phyloP scores from a whole-genome alignment of 2,329 filamentous ascomycete species.

The Fusarium abutilonis region DNA sequence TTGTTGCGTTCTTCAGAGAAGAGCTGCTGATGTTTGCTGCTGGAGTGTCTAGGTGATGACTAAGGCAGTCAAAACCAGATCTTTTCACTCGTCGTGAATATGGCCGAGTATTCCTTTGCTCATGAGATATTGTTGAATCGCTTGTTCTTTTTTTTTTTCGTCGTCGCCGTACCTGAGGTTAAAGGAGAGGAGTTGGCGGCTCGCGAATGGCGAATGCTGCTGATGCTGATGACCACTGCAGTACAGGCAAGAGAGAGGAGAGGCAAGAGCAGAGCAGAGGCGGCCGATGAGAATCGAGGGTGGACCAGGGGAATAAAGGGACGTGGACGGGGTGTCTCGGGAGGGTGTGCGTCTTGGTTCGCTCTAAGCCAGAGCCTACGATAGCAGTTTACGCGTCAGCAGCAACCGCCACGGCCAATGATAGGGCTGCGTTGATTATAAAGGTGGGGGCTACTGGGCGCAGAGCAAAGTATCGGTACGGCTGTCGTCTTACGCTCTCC shows the following conservation, averaged over 20 bases:
- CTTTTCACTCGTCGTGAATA: slow-evolving; percentile 19
- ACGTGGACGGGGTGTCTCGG: slow-evolving; percentile 48
- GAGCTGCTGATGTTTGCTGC: slow-evolving; percentile 33
- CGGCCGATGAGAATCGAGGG: slow-evolving; percentile 45
- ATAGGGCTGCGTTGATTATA: slow-evolving; percentile 19
- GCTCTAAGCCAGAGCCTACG: slow-evolving; percentile 43
- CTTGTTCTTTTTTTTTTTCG: slow-evolving; percentile 3
- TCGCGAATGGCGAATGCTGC: slow-evolving; percentile 38
- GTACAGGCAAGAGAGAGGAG: slow-evolving; percentile 24
- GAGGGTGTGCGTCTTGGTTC: slow-evolving; percentile 46
- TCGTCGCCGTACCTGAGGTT: slow-evolving; percentile 30
- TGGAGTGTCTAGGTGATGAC: slow-evolving; percentile 26
- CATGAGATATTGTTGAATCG: slow-evolving; percentile 13
- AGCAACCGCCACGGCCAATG: slow-evolving; percentile 47
- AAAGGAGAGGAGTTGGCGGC: slow-evolving; percentile 40
- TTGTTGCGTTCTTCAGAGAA: slow-evolving; percentile 20
- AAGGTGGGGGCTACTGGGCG: slow-evolving; percentile 42
- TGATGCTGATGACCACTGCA: slow-evolving; percentile 35
- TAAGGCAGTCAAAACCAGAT: slow-evolving; percentile 13
- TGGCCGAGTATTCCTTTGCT: slow-evolving; percentile 23
- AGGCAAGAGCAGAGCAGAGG: slow-evolving; percentile 38
- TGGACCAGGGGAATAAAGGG: slow-evolving; percentile 50
- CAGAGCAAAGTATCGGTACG: slow-evolving; percentile 44
- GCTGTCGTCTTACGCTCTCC: slow-evolving; percentile 23
- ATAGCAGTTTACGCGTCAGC: slow-evolving; percentile 54